Base-by-base conservation (phyloP, 371 early-diverging fungal genomes). In the Haplosporangium sp. region DNA sequence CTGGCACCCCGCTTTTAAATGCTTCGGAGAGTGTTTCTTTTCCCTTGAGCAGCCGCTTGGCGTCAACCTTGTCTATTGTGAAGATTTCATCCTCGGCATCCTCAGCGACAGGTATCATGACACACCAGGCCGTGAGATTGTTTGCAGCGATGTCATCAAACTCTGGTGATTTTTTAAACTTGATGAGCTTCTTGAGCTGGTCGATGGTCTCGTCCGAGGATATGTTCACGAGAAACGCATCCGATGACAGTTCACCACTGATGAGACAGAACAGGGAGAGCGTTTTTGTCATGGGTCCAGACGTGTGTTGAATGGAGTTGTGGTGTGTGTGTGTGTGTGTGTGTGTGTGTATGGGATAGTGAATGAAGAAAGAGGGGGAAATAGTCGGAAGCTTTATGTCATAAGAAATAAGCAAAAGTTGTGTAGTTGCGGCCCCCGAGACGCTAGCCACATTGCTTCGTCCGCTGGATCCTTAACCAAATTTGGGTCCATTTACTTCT, bases 401-500 rank as follows among this genome's bases (percentile, higher is more conserved):
- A 16, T 9, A 43, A 43, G 43, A 13, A 45, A 11, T 16, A 45
- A 13, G 13, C 16, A 43, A 43, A 7, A 43, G n/a, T n/a, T n/a
- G n/a, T n/a, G n/a, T n/a, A n/a, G n/a, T n/a, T 29, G 29, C 29
- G 29, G 29, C 29, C 29, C 29, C 4, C 29, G 4, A 29, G 29
- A 29, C 4, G 29, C 29, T 4, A 29, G 29, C 4, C 45, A 45
- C 16, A 13, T 16, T 43, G 13, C 43, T 13, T 9, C 43, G 13
- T 43, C 43, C 13, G 43, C 43, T 43, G 13, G 7, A 42, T 18
- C 20, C 21, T 18, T 43, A 10, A n/a, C n/a, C 53, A 59, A 51
- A 41, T 50, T 61, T 37, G 61, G 50, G 36, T 61, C 61, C 45
- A 50, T n/a, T 18, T 61, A 61, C 41, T 61, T 61, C 51, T 11